Evolutionary conservation across 2,329 filamentous ascomycete species (phyloP).

Genomic region (Colletotrichum scovillei): DNA sequence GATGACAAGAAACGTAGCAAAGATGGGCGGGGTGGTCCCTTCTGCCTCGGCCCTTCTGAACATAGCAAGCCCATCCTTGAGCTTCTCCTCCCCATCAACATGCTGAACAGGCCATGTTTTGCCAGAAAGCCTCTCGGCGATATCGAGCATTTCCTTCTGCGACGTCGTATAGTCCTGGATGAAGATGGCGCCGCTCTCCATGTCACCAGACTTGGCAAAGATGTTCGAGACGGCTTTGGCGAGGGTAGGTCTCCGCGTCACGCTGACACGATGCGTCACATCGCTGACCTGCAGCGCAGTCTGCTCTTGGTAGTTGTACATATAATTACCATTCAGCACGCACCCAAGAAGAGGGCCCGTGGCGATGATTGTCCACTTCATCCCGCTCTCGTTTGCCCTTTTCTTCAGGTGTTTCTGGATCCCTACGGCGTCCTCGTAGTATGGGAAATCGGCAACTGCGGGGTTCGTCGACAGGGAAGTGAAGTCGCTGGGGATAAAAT

Average conservation of each 20-base stretch:
- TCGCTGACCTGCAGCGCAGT: constrained; percentile 58
- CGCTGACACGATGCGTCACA: constrained; percentile 56
- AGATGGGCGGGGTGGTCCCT: background rate
- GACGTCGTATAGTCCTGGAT: constrained; percentile 60
- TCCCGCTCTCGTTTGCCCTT: constrained; percentile 22
- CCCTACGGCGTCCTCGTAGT: constrained; percentile 34
- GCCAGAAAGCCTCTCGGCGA: constrained; percentile 35
- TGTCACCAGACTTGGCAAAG: constrained; percentile 56
- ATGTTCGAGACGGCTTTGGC: constrained; percentile 59
- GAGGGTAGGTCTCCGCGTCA: constrained; percentile 57
- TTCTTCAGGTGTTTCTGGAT: constrained; percentile 28
- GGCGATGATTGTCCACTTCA: constrained; percentile 50
- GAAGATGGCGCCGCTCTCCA: constrained; percentile 64
- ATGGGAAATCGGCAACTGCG: constrained; percentile 30
- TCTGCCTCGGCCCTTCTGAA: background rate
- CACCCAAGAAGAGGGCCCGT: constrained; percentile 55
- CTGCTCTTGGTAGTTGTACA: constrained; percentile 17
- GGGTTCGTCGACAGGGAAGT: constrained; percentile 39
- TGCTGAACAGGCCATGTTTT: background rate
- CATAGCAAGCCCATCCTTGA: background rate
- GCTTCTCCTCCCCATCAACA: background rate
- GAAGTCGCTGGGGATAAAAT: constrained; percentile 66
- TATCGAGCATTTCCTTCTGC: constrained; percentile 60
- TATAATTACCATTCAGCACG: constrained; percentile 19
- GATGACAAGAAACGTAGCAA: constrained; percentile 3